A percentile compares a stretch with the other conserved stretches of the same genome.
These are phyloP conservation scores for Spergularia azorica DNA, from an alignment of 179 eudicot genomes.

Conservation along the genomic window DNA sequence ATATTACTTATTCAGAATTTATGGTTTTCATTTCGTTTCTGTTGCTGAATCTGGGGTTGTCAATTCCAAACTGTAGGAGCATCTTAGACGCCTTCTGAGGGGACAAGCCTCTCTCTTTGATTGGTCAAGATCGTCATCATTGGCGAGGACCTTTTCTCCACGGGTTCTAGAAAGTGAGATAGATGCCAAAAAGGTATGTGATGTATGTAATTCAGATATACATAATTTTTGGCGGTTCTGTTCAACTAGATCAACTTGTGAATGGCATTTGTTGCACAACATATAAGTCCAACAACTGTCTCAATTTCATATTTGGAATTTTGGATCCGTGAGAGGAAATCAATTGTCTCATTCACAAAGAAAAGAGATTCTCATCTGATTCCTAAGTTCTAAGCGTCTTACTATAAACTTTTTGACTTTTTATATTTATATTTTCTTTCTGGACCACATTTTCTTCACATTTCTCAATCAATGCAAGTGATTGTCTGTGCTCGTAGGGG, in stretches of 20 bases:
- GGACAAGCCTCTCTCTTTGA: conserved; percentile 96
- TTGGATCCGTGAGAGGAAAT: neutral
- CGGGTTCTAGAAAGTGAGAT: conserved; percentile 96
- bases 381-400: neutral
- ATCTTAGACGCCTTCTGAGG: conserved; percentile 91
- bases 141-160: conserved; percentile 91
- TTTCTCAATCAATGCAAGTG: neutral
- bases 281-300: neutral
- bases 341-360: neutral
- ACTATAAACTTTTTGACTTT: no score
- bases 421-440: neutral
- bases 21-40: neutral
- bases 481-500: neutral
- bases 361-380: neutral
- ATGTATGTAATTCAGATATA: neutral
- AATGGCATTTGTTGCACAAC: conserved; percentile 7
- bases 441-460: neutral
- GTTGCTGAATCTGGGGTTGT: neutral
- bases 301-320: neutral
- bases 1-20: neutral
- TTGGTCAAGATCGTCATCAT: conserved; percentile 94
- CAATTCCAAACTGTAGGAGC: conserved; percentile 58
- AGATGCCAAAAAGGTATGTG: conserved; percentile 90
- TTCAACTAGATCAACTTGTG: conserved; percentile 4
- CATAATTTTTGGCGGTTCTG: neutral